A percentile compares a stretch with the other conserved stretches of the same genome.
Evolutionary conservation across 225 moss, liverwort and hornwort species (phyloP).

Genomic region (Marchantia polymorpha): DNA sequence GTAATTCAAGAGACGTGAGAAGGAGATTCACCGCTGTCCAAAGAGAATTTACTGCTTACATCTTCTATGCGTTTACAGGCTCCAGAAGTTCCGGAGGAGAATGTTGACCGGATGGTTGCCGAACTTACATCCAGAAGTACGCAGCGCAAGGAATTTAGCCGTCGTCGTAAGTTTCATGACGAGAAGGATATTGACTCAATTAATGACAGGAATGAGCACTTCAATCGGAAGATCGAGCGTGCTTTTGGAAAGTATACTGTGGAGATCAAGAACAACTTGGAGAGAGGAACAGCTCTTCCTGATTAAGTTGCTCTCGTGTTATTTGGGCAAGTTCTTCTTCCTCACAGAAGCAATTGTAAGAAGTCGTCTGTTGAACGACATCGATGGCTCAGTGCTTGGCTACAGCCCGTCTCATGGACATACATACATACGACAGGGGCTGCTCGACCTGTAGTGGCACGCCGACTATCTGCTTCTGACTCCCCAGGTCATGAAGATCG

Average conservation of each 20-base stretch:
- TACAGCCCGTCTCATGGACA: background rate
- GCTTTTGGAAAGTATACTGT: conserved; percentile 99
- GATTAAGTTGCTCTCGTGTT: conserved; percentile 46
- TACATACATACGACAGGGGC: background rate
- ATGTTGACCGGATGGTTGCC: conserved; percentile 87
- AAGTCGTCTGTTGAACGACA: background rate
- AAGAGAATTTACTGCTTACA: background rate
- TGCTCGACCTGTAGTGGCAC: background rate
- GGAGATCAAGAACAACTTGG: conserved; percentile 98
- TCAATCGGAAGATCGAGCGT: conserved; percentile 98
- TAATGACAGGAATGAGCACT: conserved; percentile 98
- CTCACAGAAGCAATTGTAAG: background rate
- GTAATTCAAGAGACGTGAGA: too few species aligned
- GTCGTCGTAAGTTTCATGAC: conserved; percentile 97
- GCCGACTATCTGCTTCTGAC: background rate
- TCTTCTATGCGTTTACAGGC: conserved; percentile 41
- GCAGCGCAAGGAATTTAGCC: conserved; percentile 88
- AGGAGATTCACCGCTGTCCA: too few species aligned
- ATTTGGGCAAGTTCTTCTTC: background rate
- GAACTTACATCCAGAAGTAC: conserved; percentile 77
- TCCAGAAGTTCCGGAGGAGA: conserved; percentile 76
- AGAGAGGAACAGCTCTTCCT: conserved; percentile 95
- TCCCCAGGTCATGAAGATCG: background rate
- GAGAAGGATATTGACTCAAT: conserved; percentile 99
- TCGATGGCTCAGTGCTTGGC: background rate